phyloP scores from a whole-genome alignment of 495 filamentous ascomycete species.

The Cenococcum geophilum region DNA sequence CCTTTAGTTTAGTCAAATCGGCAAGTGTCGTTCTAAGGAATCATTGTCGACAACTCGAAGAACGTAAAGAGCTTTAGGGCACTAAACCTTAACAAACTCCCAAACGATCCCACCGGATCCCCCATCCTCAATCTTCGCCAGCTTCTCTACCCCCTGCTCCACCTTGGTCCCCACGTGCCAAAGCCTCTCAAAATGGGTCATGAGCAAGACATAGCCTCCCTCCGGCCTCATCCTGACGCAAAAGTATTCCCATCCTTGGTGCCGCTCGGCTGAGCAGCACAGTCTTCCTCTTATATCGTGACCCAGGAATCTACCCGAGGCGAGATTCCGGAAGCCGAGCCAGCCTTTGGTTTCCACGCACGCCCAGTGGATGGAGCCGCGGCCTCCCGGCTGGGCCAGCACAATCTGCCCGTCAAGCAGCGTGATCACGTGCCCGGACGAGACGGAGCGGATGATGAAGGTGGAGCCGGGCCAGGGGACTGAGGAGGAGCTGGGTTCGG shows the following conservation, averaged over 20 bases:
- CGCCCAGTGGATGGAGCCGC: conserved; percentile 37
- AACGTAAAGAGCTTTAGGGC: too few species aligned
- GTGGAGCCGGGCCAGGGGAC: conserved; percentile 23
- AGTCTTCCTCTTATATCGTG: conserved; percentile 29
- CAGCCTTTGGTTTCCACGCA: conserved; percentile 40
- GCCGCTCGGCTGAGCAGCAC: conserved; percentile 22
- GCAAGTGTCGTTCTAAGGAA: too few species aligned
- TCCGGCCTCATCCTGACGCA: conserved; percentile 25
- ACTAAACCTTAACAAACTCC: conserved; percentile 34
- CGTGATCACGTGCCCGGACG: conserved; percentile 31
- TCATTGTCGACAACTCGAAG: too few species aligned
- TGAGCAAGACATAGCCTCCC: conserved; percentile 36
- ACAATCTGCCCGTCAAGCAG: conserved; percentile 33
- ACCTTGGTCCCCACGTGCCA: conserved; percentile 31
- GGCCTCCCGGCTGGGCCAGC: conserved; percentile 28
- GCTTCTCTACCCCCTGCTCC: conserved; percentile 29
- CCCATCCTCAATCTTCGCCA: conserved; percentile 30
- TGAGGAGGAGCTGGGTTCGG: conserved; percentile 15
- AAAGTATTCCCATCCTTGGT: conserved; percentile 32
- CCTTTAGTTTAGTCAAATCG: too few species aligned
- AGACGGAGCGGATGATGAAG: conserved; percentile 1
- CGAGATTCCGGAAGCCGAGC: conserved; percentile 37
- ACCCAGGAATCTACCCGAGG: conserved; percentile 31
- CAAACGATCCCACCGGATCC: conserved; percentile 24
- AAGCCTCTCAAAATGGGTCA: conserved; percentile 32